Evolutionary conservation across 169 alveolate genomes (phyloP).

Genomic region (Babesia bovis): DNA sequence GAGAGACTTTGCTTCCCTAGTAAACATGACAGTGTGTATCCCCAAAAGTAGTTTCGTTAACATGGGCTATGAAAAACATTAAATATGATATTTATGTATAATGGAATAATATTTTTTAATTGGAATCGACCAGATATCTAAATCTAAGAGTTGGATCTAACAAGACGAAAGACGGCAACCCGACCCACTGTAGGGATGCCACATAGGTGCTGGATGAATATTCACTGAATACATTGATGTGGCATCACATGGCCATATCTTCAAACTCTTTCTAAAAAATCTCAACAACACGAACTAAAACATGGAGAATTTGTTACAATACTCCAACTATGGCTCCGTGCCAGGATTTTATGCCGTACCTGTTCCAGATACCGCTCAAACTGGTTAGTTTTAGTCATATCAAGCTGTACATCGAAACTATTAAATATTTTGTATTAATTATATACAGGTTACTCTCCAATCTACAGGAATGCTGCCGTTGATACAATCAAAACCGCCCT

Average conservation of each 20-base stretch:
- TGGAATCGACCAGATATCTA: too few relatives aligned
- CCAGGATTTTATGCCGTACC: slow-evolving; percentile 60
- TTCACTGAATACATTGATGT: neutral
- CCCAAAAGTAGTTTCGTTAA: too few relatives aligned
- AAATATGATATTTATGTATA: too few relatives aligned
- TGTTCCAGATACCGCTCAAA: slow-evolving; percentile 51
- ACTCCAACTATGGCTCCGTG: slow-evolving; percentile 17
- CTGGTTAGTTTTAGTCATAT: slow-evolving; percentile 8
- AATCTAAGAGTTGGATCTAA: too few relatives aligned
- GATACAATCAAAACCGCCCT: slow-evolving; percentile 31
- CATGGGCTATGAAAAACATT: too few relatives aligned
- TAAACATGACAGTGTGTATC: too few relatives aligned
- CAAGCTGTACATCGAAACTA: too few relatives aligned
- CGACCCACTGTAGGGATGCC: neutral
- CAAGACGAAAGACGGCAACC: neutral
- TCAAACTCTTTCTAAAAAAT: neutral
- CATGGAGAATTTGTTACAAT: neutral
- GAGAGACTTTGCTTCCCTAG: too few relatives aligned
- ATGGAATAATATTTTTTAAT: too few relatives aligned
- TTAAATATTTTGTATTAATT: too few relatives aligned
- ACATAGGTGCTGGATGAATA: neutral
- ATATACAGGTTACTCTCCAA: slow-evolving; percentile 17
- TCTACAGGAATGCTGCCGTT: slow-evolving; percentile 31
- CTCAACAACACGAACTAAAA: neutral
- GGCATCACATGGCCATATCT: neutral